These are phyloP conservation scores for Reticulascus tulasneorum DNA, from an alignment of 2,329 filamentous ascomycete genomes.

Conservation along the genomic window DNA sequence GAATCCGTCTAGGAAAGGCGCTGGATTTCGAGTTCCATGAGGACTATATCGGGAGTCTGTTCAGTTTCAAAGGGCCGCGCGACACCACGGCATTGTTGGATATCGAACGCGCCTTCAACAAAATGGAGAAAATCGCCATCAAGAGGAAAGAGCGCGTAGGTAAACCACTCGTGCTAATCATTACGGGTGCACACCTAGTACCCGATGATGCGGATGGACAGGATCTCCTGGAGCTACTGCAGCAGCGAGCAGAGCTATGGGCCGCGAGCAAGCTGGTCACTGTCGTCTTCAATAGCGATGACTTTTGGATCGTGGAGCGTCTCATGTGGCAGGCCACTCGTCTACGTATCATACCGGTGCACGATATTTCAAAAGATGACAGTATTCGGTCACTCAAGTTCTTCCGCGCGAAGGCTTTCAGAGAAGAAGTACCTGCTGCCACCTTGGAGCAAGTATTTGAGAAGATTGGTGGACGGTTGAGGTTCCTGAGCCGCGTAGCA, in stretches of 20 bases:
- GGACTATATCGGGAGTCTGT: slow-evolving; percentile 66
- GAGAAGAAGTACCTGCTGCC: slow-evolving; percentile 31
- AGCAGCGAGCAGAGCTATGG: slow-evolving; percentile 70
- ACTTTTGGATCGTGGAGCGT: slow-evolving; percentile 56
- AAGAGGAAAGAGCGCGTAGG: slow-evolving; percentile 42
- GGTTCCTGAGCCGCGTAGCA: slow-evolving; percentile 50
- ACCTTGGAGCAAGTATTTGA: slow-evolving; percentile 49
- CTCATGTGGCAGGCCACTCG: slow-evolving; percentile 52
- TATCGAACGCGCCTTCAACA: slow-evolving; percentile 70
- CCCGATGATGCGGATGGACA: slow-evolving; percentile 64
- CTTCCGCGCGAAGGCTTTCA: slow-evolving; percentile 44
- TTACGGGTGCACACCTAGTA: slow-evolving; percentile 65
- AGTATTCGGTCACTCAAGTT: slow-evolving; percentile 44
- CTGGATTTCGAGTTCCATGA: slow-evolving; percentile 66
- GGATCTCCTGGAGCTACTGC: slow-evolving; percentile 65
- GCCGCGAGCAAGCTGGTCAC: slow-evolving; percentile 67
- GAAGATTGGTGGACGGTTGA: slow-evolving; percentile 49
- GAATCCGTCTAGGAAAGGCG: slow-evolving; percentile 66
- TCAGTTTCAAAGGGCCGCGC: slow-evolving; percentile 66
- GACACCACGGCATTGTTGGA: slow-evolving; percentile 66
- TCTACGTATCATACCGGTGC: slow-evolving; percentile 50
- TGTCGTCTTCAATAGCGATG: slow-evolving; percentile 51
- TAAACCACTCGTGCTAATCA: slow-evolving; percentile 59
- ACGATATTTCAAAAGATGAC: slow-evolving; percentile 44
- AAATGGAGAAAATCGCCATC: slow-evolving; percentile 66